Percentiles rank a stretch among this genome's conserved stretches.
Evolutionary conservation across 768 basidiomycete genomes (phyloP).

Genomic region (Termitomyces heimii): DNA sequence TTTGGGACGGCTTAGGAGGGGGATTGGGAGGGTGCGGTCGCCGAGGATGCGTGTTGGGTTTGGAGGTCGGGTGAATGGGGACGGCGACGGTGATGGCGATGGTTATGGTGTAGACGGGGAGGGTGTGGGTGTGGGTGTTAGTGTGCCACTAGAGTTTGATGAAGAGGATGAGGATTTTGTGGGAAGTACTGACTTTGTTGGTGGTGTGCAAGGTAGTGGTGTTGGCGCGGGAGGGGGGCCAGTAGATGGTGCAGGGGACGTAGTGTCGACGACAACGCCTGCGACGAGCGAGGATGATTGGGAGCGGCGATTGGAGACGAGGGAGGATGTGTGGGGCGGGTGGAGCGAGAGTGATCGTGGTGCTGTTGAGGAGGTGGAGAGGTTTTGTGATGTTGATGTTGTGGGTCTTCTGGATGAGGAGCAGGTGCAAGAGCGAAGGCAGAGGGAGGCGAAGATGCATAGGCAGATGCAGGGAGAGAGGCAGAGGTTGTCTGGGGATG

Average conservation of each 20-base stretch:
- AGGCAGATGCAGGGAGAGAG: too few relatives aligned
- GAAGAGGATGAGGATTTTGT: conserved; percentile 65
- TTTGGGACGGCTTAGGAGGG: conserved; percentile 51
- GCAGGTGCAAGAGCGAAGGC: conserved; percentile 11
- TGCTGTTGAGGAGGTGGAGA: conserved; percentile 47
- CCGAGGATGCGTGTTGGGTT: conserved; percentile 26
- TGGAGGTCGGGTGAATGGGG: too few relatives aligned
- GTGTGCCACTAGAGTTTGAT: conserved; percentile 54
- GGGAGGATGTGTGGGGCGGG: conserved; percentile 28
- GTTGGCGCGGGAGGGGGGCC: neutral
- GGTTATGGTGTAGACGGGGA: neutral
- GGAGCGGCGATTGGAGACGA: conserved; percentile 18
- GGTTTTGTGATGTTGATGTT: conserved; percentile 42
- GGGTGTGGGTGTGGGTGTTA: conserved; percentile 11
- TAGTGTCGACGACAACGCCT: conserved; percentile 34
- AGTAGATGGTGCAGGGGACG: neutral
- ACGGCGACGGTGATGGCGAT: neutral
- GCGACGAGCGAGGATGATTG: conserved; percentile 29
- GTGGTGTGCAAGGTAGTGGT: neutral
- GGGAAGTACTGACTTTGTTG: neutral
- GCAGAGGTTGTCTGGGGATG: neutral
- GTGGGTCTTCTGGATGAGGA: conserved; percentile 36
- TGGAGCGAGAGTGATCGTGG: conserved; percentile 40
- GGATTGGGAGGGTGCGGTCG: conserved; percentile 47
- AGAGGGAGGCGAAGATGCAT: neutral